Percentiles rank a stretch among this genome's conserved stretches.
phyloP scores from a whole-genome alignment of 176 grass and related monocot genomes.

The Carex kokanica region DNA sequence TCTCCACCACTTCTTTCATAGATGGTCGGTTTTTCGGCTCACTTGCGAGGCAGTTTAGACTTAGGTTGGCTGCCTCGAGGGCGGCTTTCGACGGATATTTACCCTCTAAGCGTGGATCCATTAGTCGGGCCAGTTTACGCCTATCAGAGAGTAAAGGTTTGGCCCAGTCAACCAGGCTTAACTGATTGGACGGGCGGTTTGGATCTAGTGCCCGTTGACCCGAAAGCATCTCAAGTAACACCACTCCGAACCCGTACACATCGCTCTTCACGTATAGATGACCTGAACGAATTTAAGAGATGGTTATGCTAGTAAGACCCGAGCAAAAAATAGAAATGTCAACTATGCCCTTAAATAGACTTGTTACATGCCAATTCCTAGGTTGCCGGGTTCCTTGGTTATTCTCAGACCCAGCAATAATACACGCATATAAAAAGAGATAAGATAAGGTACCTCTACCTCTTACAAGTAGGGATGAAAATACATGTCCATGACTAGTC shows the following conservation, averaged over 20 bases:
- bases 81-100: conserved; percentile 78
- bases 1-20: conserved; percentile 83
- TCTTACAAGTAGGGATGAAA: background rate
- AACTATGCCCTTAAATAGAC: background rate
- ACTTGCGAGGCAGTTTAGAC: conserved; percentile 52
- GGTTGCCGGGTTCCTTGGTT: background rate
- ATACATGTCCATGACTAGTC: no score
- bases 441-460: background rate
- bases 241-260: conserved; percentile 81
- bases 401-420: background rate
- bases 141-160: conserved; percentile 68
- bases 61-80: conserved; percentile 59
- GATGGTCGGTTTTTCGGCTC: conserved; percentile 68
- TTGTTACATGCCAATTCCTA: conserved; percentile 3
- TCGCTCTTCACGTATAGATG: conserved; percentile 95
- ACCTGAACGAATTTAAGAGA: conserved; percentile 36
- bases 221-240: conserved; percentile 78
- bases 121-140: conserved; percentile 49
- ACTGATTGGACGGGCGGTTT: conserved; percentile 55
- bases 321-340: background rate
- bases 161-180: conserved; percentile 72
- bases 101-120: conserved; percentile 69
- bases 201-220: conserved; percentile 68
- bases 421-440: background rate
- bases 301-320: background rate